phyloP scores from a whole-genome alignment of 108 stramenopile genomes.

The Discostella pseudostelligera region DNA sequence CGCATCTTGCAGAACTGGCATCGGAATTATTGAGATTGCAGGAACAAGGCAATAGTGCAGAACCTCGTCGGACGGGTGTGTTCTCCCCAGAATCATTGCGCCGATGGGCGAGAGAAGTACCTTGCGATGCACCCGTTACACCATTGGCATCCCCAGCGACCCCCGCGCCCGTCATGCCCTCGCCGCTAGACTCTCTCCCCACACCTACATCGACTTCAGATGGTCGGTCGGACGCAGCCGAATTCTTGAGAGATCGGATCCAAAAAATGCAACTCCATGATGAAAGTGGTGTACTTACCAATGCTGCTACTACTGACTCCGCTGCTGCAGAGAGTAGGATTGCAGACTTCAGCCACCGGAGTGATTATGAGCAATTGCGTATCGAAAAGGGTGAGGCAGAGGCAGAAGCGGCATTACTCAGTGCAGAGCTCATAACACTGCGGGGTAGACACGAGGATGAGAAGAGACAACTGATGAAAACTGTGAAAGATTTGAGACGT shows the following conservation, averaged over 20 bases:
- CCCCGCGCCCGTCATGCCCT: background rate
- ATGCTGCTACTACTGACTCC: background rate
- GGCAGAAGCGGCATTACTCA: slow-evolving; percentile 26
- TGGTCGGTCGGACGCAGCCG: slow-evolving; percentile 26
- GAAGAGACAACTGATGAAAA: slow-evolving; percentile 31
- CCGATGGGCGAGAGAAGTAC: slow-evolving; percentile 8
- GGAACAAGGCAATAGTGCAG: background rate
- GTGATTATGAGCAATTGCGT: slow-evolving; percentile 20
- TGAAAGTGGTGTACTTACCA: background rate
- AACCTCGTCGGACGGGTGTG: background rate
- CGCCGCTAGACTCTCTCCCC: slow-evolving; percentile 18
- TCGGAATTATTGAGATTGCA: slow-evolving; percentile 15
- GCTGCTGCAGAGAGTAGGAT: background rate
- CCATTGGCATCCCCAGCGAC: background rate
- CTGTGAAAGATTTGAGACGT: slow-evolving; percentile 21
- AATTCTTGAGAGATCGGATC: slow-evolving; percentile 21
- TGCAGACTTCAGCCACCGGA: slow-evolving; percentile 9
- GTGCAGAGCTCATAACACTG: slow-evolving; percentile 27
- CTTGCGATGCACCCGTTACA: background rate
- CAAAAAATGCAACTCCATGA: slow-evolving; percentile 21
- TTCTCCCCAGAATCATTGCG: slow-evolving; percentile 5
- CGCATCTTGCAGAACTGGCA: background rate
- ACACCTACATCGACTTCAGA: slow-evolving; percentile 34
- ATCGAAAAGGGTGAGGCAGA: slow-evolving; percentile 22
- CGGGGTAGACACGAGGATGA: slow-evolving; percentile 47